A percentile compares a stretch with the other conserved stretches of the same genome.
These are phyloP conservation scores for Athelia psychrophila DNA, from an alignment of 1,284 basidiomycete genomes.

Conservation along the genomic window DNA sequence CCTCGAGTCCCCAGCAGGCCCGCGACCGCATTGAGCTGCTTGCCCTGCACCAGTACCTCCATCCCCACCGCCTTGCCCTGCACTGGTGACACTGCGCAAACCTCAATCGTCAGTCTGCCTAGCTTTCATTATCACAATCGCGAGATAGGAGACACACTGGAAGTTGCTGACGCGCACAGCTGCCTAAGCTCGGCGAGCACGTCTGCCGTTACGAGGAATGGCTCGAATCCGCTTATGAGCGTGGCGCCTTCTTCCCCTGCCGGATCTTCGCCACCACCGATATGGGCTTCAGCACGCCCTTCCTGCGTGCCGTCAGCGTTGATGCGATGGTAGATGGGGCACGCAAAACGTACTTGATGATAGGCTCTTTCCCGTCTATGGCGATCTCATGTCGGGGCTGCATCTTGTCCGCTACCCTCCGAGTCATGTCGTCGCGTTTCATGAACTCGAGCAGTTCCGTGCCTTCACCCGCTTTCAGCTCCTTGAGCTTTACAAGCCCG, in stretches of 20 bases:
- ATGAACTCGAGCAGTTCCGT: conserved; percentile 58
- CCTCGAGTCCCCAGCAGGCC: conserved; percentile 67
- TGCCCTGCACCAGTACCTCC: conserved; percentile 82
- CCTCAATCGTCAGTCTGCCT: neutral
- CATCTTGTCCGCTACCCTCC: conserved; percentile 58
- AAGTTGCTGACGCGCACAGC: conserved; percentile 75
- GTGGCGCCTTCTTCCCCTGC: conserved; percentile 78
- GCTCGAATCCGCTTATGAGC: conserved; percentile 74
- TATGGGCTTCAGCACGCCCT: conserved; percentile 71
- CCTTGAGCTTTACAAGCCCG: conserved; percentile 72
- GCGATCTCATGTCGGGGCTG: conserved; percentile 68
- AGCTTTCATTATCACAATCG: too few species aligned
- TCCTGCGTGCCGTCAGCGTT: conserved; percentile 41
- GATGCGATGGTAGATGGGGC: neutral
- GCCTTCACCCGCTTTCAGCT: conserved; percentile 47
- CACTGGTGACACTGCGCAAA: conserved; percentile 47
- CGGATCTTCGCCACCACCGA: conserved; percentile 67
- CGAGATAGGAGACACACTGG: conserved; percentile 43
- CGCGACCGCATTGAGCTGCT: conserved; percentile 64
- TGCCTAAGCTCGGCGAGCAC: conserved; percentile 78
- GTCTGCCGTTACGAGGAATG: conserved; percentile 66
- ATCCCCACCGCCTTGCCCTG: conserved; percentile 51
- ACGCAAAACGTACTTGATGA: conserved; percentile 44
- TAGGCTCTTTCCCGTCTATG: conserved; percentile 45
- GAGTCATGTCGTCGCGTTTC: conserved; percentile 67